Conservation (phyloP, 805 yeast species). For the Diddensiella santjacobensis region DNA sequence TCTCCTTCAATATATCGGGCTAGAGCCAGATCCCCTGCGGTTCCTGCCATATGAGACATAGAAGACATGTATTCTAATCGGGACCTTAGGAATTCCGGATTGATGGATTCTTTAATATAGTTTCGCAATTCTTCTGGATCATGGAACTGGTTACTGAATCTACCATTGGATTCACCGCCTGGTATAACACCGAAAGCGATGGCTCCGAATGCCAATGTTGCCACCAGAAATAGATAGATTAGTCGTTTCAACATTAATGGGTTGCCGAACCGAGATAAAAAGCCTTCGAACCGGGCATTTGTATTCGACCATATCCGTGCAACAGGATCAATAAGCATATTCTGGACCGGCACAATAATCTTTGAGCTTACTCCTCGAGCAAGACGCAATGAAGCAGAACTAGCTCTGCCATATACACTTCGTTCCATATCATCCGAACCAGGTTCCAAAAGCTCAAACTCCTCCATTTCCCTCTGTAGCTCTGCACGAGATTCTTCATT, state of each 20-base stretch:
- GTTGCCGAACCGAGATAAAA: conserved; percentile 68
- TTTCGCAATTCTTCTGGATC: conserved; percentile 52
- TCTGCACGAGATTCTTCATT: conserved; percentile 5
- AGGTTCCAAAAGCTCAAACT: conserved; percentile 46
- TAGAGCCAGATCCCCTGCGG: conserved; percentile 75
- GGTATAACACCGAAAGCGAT: conserved; percentile 57
- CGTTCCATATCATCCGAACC: conserved; percentile 1
- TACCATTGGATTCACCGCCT: conserved; percentile 36
- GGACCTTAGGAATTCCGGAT: conserved; percentile 54
- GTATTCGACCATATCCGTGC: conserved; percentile 36
- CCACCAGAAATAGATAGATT: conserved; percentile 62
- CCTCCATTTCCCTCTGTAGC: conserved; percentile 31
- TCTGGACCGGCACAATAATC: conserved; percentile 40
- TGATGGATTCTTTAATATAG: conserved; percentile 50
- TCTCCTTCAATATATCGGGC: conserved; percentile 61
- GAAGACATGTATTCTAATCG: conserved; percentile 68
- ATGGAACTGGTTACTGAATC: conserved; percentile 44
- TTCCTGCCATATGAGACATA: conserved; percentile 85
- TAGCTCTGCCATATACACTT: conserved; percentile 20
- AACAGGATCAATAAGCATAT: conserved; percentile 45
- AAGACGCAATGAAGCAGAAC: conserved; percentile 19
- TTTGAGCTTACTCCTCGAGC: conserved; percentile 22
- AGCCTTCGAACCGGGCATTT: conserved; percentile 48
- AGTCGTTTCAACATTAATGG: conserved; percentile 79
- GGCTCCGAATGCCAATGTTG: conserved; percentile 53